Evolutionary conservation across 768 basidiomycete genomes (phyloP).

Genomic region (Pulveroboletus sp.): DNA sequence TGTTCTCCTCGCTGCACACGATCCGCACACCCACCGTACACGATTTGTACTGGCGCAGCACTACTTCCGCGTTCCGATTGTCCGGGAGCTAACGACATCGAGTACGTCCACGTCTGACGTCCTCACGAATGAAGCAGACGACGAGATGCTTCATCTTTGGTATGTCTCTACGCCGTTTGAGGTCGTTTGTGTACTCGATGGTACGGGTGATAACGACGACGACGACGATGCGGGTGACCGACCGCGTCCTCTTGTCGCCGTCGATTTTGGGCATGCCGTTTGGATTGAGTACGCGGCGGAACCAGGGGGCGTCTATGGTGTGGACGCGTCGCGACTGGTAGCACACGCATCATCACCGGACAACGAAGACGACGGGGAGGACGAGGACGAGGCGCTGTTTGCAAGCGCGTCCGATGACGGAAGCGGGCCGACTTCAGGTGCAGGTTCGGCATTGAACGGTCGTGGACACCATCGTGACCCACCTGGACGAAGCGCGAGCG

Average conservation of each 20-base stretch:
- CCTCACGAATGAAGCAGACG: conserved; percentile 31
- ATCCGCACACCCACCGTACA: conserved; percentile 54
- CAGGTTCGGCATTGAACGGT: conserved; percentile 3
- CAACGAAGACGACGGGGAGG: conserved; percentile 27
- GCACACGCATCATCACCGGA: conserved; percentile 26
- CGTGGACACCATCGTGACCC: not conserved
- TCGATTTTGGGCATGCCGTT: conserved; percentile 85
- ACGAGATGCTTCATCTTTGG: conserved; percentile 63
- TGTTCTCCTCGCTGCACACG: conserved; percentile 59
- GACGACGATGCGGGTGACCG: conserved; percentile 38
- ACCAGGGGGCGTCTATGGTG: conserved; percentile 25
- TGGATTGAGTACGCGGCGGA: conserved; percentile 62
- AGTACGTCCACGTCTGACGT: not conserved
- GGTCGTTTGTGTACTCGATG: conserved; percentile 60
- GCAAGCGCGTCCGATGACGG: conserved; percentile 10
- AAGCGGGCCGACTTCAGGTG: not conserved
- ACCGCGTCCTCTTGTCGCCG: conserved; percentile 68
- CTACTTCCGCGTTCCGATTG: conserved; percentile 68
- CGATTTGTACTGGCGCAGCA: conserved; percentile 69
- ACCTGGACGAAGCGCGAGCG: conserved; percentile 1
- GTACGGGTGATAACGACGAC: conserved; percentile 26
- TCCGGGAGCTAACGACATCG: conserved; percentile 14
- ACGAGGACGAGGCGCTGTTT: conserved; percentile 14
- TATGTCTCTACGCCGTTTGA: conserved; percentile 69
- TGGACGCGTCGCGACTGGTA: conserved; percentile 26